Conservation (phyloP, 345 rosid species). For the Adansonia digitata region DNA sequence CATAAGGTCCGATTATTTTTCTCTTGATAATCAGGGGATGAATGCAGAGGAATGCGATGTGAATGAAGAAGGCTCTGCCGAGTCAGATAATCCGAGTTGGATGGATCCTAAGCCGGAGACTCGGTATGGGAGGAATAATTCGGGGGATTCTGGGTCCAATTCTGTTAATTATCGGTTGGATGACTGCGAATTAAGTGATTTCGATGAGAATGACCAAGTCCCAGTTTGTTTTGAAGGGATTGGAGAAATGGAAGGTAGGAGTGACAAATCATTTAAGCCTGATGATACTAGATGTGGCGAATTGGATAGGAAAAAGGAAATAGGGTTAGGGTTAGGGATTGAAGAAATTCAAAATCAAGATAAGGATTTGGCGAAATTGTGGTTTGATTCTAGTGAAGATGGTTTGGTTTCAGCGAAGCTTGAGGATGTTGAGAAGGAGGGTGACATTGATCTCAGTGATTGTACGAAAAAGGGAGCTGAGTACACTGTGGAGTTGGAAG, state of each 20-base stretch:
- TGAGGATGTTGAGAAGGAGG: conserved; percentile 24
- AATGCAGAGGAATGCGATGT: conserved; percentile 28
- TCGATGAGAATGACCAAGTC: conserved; percentile 22
- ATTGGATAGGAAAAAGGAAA: conserved; percentile 22
- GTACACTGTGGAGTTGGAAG: conserved; percentile 12
- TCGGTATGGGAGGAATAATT: conserved; percentile 38
- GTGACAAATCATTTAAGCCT: conserved; percentile 12
- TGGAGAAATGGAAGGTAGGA: conserved; percentile 16
- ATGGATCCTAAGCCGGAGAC: conserved; percentile 63
- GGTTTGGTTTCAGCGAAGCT: conserved; percentile 25
- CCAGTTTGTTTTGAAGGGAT: conserved; percentile 21
- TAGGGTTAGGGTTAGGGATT: conserved; percentile 23
- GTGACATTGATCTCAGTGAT: conserved; percentile 19
- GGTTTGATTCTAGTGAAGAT: conserved; percentile 44
- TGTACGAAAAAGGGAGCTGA: conserved; percentile 20
- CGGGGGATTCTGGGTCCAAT: conserved; percentile 74
- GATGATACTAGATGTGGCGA: conserved; percentile 16
- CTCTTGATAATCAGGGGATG: conserved; percentile 44
- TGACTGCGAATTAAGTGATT: conserved; percentile 43
- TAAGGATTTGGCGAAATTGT: conserved; percentile 27
- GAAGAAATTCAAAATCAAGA: conserved; percentile 25
- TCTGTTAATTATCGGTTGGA: conserved; percentile 74
- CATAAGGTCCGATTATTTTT: conserved; percentile 72
- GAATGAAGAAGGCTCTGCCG: conserved; percentile 49
- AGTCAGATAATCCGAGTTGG: conserved; percentile 89